Evolutionary conservation across 2,329 filamentous ascomycete genomes (phyloP).

Genomic region (Thyridium curvatum): DNA sequence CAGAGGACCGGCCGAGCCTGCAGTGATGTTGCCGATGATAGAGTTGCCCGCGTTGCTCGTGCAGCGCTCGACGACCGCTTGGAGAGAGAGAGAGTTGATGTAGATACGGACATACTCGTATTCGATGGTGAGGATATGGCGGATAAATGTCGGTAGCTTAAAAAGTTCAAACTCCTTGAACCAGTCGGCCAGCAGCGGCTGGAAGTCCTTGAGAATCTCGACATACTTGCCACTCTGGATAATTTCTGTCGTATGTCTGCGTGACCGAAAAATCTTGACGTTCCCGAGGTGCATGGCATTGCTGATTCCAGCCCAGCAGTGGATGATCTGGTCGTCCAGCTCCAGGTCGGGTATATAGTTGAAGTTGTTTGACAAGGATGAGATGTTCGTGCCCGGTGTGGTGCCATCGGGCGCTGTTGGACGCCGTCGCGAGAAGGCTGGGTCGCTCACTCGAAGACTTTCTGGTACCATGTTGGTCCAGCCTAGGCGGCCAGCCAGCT

Average conservation of each 20-base stretch:
- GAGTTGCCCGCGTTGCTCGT: slow-evolving; percentile 62
- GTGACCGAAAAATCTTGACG: slow-evolving; percentile 78
- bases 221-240: slow-evolving; percentile 84
- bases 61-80: slow-evolving; percentile 91
- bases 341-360: slow-evolving; percentile 63
- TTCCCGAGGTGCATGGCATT: slow-evolving; percentile 90
- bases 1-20: background rate
- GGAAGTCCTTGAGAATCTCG: slow-evolving; percentile 72
- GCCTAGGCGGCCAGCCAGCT: slow-evolving; percentile 86
- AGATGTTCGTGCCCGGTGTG: slow-evolving; percentile 54
- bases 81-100: slow-evolving; percentile 86
- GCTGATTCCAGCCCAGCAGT: slow-evolving; percentile 92
- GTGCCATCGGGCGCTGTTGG: slow-evolving; percentile 44
- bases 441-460: slow-evolving; percentile 51
- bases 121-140: slow-evolving; percentile 83
- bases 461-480: slow-evolving; percentile 91
- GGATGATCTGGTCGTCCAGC: slow-evolving; percentile 63
- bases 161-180: slow-evolving; percentile 76
- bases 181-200: slow-evolving; percentile 74
- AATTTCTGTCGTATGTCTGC: slow-evolving; percentile 80
- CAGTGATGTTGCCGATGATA: slow-evolving; percentile 22
- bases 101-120: slow-evolving; percentile 95
- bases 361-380: slow-evolving; percentile 51
- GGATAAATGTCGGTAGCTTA: slow-evolving; percentile 57
- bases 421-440: slow-evolving; percentile 44